Evolutionary conservation across 768 basidiomycete species (phyloP).

Genomic region (Kwoniella botswanensis): DNA sequence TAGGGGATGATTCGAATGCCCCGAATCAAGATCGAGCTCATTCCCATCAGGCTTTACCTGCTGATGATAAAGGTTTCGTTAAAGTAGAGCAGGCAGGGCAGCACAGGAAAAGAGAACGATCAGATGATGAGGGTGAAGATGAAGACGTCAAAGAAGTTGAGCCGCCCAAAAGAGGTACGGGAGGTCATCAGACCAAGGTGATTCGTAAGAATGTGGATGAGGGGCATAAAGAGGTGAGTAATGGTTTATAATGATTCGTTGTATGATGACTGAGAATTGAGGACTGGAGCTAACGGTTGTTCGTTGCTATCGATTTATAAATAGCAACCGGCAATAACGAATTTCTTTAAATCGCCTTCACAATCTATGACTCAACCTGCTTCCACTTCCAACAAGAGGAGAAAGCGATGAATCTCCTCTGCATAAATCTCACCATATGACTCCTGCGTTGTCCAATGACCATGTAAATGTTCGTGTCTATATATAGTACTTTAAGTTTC

Average conservation of each 20-base stretch:
- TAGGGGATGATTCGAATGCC: constrained; percentile 56
- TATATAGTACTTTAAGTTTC: no score
- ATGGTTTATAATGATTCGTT: background rate
- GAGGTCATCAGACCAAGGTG: constrained; percentile 48
- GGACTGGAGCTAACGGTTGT: no score
- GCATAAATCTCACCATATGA: background rate
- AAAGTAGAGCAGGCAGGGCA: constrained; percentile 22
- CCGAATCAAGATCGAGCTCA: constrained; percentile 31
- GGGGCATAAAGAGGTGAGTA: constrained; percentile 32
- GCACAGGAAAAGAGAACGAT: constrained; percentile 7
- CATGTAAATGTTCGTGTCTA: no score
- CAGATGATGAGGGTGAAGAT: constrained; percentile 16
- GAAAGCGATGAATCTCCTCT: background rate
- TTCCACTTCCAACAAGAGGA: background rate
- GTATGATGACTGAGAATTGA: no score
- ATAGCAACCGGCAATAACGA: constrained; percentile 51
- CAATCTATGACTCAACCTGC: background rate
- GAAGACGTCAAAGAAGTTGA: constrained; percentile 16
- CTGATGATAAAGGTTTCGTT: background rate
- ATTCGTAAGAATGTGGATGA: constrained; percentile 32
- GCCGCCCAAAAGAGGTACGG: constrained; percentile 17
- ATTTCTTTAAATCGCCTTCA: constrained; percentile 44
- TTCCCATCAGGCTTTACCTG: background rate
- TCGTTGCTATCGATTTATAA: no score
- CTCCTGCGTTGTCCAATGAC: background rate